A percentile compares a stretch with the other conserved stretches of the same genome.
Conservation (phyloP, 176 grass and related monocot genomes). For the Aegilops bicornis region DNA sequence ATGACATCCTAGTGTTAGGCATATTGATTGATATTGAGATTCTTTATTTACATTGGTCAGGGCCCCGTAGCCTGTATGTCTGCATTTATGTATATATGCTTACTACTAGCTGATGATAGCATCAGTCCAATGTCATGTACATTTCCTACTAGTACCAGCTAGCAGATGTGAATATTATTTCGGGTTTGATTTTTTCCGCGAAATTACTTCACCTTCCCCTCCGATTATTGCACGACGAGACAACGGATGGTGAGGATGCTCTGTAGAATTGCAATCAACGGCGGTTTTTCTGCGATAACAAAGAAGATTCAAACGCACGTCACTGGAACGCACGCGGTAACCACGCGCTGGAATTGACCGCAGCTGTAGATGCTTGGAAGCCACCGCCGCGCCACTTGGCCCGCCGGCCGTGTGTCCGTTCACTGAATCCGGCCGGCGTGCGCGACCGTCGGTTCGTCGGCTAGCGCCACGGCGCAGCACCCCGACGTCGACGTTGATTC, state of each 20-base stretch:
- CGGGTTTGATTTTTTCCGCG: not conserved
- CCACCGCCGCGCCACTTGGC: not conserved
- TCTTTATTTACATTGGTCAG: constrained; percentile 7
- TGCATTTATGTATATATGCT: too few relatives aligned
- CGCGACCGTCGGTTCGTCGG: constrained; percentile 12
- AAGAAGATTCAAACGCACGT: not conserved
- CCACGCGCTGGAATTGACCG: not conserved
- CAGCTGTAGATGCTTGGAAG: not conserved
- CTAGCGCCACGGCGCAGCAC: not conserved
- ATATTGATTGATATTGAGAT: constrained; percentile 6
- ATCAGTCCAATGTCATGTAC: not conserved
- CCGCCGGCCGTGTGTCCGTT: not conserved
- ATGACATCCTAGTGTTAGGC: not conserved
- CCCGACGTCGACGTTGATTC: not conserved
- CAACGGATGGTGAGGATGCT: too few relatives aligned
- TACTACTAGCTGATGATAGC: not conserved
- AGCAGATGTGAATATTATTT: not conserved
- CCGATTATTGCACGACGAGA: too few relatives aligned
- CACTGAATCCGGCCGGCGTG: not conserved
- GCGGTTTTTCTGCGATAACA: too few relatives aligned
- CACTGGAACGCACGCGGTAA: not conserved
- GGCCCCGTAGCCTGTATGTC: not conserved
- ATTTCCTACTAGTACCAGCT: not conserved
- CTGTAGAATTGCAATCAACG: too few relatives aligned
- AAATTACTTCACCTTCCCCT: too few relatives aligned